These are phyloP conservation scores for Leucosporidium yakuticum DNA, from an alignment of 768 basidiomycete species.

Conservation along the genomic window DNA sequence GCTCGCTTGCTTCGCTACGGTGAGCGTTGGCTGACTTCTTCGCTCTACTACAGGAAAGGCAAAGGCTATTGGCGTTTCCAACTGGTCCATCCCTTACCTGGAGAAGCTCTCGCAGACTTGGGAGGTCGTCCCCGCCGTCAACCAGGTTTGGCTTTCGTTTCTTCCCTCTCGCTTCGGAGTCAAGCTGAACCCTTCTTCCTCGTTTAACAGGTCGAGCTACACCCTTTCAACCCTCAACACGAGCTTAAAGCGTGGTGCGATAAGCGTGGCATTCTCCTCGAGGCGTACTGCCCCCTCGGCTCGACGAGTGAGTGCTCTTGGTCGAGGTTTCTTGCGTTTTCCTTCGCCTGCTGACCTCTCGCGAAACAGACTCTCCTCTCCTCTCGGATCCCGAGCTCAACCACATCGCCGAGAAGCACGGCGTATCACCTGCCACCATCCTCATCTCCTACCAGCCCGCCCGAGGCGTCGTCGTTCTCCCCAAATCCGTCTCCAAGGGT, in stretches of 20 bases:
- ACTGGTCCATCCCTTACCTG: conserved; percentile 59
- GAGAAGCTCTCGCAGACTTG: conserved; percentile 56
- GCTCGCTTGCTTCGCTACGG: conserved; percentile 49
- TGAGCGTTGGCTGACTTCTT: too few species aligned
- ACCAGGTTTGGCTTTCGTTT: conserved; percentile 39
- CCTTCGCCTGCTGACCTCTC: too few species aligned
- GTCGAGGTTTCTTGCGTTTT: neutral
- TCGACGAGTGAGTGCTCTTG: conserved; percentile 10
- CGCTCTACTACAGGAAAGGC: conserved; percentile 53
- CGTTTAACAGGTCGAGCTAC: conserved; percentile 53
- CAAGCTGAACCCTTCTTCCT: too few species aligned
- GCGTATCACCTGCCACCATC: conserved; percentile 57
- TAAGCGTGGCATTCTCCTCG: conserved; percentile 60
- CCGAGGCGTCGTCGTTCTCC: conserved; percentile 62
- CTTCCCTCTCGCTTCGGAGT: too few species aligned
- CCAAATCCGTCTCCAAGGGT: conserved; percentile 58
- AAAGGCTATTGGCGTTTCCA: conserved; percentile 60
- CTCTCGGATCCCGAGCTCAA: conserved; percentile 56
- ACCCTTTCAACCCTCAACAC: conserved; percentile 62
- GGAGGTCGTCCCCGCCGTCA: conserved; percentile 56
- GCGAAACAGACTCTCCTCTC: conserved; percentile 42
- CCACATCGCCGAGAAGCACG: conserved; percentile 58
- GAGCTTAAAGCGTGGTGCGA: conserved; percentile 54
- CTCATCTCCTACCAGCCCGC: conserved; percentile 65
- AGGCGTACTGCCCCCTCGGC: conserved; percentile 73